Conservation (phyloP, 108 stramenopile genomes). For the Nitzschia sp. region DNA sequence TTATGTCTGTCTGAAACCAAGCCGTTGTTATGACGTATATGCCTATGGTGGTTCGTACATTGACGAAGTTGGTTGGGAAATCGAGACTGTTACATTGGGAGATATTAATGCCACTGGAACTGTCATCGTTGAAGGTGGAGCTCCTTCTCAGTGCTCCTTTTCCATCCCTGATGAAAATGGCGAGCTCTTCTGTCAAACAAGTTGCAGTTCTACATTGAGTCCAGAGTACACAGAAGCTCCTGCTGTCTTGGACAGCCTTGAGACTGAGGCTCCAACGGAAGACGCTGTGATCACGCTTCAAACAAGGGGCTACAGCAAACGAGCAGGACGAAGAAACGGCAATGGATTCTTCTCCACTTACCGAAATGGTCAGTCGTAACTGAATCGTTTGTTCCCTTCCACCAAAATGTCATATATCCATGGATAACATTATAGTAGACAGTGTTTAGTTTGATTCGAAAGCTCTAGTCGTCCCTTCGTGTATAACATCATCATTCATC, state of each 20-base stretch:
- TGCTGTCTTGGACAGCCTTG: constrained; percentile 3
- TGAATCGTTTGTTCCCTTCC: not conserved
- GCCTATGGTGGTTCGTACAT: constrained; percentile 23
- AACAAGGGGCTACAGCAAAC: not conserved
- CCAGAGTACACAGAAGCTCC: constrained; percentile 11
- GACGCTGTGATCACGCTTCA: not conserved
- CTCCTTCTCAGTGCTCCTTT: constrained; percentile 36
- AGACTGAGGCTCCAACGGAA: not conserved
- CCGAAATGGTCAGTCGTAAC: not conserved
- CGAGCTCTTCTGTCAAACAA: constrained; percentile 23
- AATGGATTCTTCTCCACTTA: not conserved
- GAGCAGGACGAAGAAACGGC: not conserved
- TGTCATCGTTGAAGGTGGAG: constrained; percentile 26
- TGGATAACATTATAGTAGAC: too few relatives aligned
- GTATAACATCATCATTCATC: too few relatives aligned
- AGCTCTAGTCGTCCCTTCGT: too few relatives aligned
- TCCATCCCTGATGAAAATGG: constrained; percentile 37
- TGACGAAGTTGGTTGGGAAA: constrained; percentile 44
- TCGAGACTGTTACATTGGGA: constrained; percentile 1
- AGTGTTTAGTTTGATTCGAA: too few relatives aligned
- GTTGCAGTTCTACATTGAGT: constrained; percentile 25
- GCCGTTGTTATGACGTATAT: constrained; percentile 37
- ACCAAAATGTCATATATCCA: too few relatives aligned
- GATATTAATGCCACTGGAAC: not conserved
- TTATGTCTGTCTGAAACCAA: constrained; percentile 31